Conservation (phyloP, 2,329 filamentous ascomycete genomes). For the Cladosporium oxysporum region DNA sequence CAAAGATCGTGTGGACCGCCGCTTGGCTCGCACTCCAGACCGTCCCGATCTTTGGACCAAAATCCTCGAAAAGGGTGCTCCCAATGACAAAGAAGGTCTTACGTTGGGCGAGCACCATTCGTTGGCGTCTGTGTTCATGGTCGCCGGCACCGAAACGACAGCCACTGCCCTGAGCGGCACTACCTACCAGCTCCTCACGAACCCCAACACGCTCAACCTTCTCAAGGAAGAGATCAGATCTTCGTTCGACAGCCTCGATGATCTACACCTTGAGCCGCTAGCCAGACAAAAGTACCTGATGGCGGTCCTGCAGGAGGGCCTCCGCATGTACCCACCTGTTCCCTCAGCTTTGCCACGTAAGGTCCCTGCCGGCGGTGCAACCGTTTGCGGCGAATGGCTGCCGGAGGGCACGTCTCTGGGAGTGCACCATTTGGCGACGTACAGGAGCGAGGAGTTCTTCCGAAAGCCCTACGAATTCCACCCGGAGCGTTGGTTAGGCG, state of each 20-base stretch:
- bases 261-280: slow-evolving; percentile 31
- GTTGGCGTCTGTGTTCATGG: slow-evolving; percentile 42
- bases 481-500: slow-evolving; percentile 32
- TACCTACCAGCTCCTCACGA: slow-evolving; percentile 71
- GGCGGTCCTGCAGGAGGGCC: slow-evolving; percentile 49
- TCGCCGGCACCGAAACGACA: slow-evolving; percentile 76
- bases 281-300: slow-evolving; percentile 42
- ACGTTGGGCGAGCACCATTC: slow-evolving; percentile 36
- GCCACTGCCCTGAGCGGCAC: slow-evolving; percentile 70
- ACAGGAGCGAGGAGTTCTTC: slow-evolving; percentile 22
- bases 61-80: slow-evolving; percentile 23
- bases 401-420: slow-evolving; percentile 24
- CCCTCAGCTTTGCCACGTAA: slow-evolving; percentile 36
- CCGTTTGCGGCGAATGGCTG: slow-evolving; percentile 30
- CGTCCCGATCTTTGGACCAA: slow-evolving; percentile 15
- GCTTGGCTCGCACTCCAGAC: slow-evolving; percentile 29
- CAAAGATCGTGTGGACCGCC: slow-evolving; percentile 32
- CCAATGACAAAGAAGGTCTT: slow-evolving; percentile 21
- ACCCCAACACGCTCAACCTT: slow-evolving; percentile 56
- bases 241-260: slow-evolving; percentile 38
- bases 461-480: neutral
- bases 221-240: slow-evolving; percentile 59
- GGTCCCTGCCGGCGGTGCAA: slow-evolving; percentile 31
- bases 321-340: slow-evolving; percentile 46
- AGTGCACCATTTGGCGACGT: slow-evolving; percentile 27